Percentiles rank a stretch among this genome's conserved stretches.
Conservation (phyloP, 768 basidiomycete genomes). For the Naematelia aurantialba region DNA sequence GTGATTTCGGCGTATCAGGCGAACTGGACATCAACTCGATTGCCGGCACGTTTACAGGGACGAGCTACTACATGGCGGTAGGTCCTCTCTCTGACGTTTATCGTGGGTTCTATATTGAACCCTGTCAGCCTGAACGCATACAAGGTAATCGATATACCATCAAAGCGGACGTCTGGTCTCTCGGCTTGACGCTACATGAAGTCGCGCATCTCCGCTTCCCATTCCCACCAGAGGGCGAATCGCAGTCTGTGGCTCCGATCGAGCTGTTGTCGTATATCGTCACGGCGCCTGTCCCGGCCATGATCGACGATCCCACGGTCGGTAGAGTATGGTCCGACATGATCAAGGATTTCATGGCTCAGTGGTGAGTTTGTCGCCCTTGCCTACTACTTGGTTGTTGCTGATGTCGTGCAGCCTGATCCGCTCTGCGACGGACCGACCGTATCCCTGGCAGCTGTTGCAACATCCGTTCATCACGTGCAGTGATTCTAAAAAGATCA, state of each 20-base stretch:
- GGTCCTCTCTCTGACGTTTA: slow-evolving; percentile 18
- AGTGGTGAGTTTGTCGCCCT: slow-evolving; percentile 61
- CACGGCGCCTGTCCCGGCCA: slow-evolving; percentile 46
- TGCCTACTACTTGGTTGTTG: not conserved
- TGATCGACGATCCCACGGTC: slow-evolving; percentile 41
- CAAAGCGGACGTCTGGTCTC: slow-evolving; percentile 52
- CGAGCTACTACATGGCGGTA: slow-evolving; percentile 52
- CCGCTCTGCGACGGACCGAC: slow-evolving; percentile 65
- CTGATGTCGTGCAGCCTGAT: slow-evolving; percentile 59
- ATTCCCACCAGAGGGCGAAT: slow-evolving; percentile 53
- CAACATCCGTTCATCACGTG: slow-evolving; percentile 75
- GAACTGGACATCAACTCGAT: slow-evolving; percentile 47
- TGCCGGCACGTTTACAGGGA: slow-evolving; percentile 52
- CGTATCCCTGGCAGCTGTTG: slow-evolving; percentile 77
- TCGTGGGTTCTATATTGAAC: not conserved
- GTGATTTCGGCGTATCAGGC: slow-evolving; percentile 52
- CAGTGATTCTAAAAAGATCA: slow-evolving; percentile 74
- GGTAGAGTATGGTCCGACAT: slow-evolving; percentile 63
- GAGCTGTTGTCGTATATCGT: slow-evolving; percentile 90
- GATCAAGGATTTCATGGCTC: slow-evolving; percentile 88
- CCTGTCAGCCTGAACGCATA: slow-evolving; percentile 50
- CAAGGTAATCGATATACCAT: slow-evolving; percentile 50
- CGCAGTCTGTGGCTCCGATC: slow-evolving; percentile 78
- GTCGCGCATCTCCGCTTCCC: slow-evolving; percentile 51
- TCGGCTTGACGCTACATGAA: slow-evolving; percentile 50